phyloP scores from a whole-genome alignment of 2,329 filamentous ascomycete species.

The Trichoderma koningii region DNA sequence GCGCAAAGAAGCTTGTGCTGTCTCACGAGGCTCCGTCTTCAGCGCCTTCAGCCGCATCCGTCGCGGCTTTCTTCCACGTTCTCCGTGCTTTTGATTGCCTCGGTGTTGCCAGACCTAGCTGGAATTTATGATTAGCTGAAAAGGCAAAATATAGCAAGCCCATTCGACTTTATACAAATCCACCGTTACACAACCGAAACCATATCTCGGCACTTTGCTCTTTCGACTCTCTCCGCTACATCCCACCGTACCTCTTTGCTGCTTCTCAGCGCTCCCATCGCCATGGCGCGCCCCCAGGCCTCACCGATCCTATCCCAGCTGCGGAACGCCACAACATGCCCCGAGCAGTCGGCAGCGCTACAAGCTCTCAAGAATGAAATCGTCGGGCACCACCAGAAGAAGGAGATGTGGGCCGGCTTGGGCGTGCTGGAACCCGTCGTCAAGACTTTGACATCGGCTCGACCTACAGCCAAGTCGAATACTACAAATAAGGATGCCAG shows the following conservation, averaged over 20 bases:
- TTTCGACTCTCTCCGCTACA: constrained; percentile 15
- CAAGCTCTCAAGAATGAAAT: constrained; percentile 83
- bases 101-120: neutral
- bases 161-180: neutral
- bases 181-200: neutral
- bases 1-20: neutral
- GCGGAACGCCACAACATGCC: constrained; percentile 52
- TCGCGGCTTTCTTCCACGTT: neutral
- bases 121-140: neutral
- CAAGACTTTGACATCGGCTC: constrained; percentile 46
- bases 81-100: neutral
- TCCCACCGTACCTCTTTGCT: constrained; percentile 5
- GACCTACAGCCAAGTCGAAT: constrained; percentile 40
- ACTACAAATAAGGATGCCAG: constrained; percentile 47
- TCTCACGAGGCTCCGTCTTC: neutral
- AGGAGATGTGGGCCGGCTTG: constrained; percentile 72
- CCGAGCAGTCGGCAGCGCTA: constrained; percentile 62
- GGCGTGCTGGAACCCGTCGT: constrained; percentile 66
- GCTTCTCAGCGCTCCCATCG: constrained; percentile 23
- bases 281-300: constrained; percentile 57
- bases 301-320: constrained; percentile 60
- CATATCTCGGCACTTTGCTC: neutral
- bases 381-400: constrained; percentile 83
- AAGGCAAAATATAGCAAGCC: neutral
- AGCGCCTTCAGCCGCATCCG: neutral